Conservation (phyloP, 176 grass and related monocot genomes). For the Avena sativa region DNA sequence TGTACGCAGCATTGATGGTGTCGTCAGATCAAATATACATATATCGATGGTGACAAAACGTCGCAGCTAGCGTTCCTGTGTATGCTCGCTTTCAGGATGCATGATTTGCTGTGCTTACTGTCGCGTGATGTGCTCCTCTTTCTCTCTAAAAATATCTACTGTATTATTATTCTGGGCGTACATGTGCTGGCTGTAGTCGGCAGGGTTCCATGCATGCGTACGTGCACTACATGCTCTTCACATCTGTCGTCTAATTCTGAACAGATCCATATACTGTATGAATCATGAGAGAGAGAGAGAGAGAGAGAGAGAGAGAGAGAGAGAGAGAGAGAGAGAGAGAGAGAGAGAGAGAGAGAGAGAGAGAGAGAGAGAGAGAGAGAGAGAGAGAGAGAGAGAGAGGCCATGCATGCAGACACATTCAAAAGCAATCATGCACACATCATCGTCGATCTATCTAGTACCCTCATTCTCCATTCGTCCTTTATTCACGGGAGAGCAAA, state of each 20-base stretch:
- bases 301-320: too few relatives aligned
- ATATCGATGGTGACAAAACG: background rate
- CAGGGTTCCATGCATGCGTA: background rate
- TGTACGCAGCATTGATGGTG: background rate
- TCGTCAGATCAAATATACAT: background rate
- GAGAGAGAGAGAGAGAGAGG: too few relatives aligned
- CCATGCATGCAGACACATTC: background rate
- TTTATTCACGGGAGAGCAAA: background rate
- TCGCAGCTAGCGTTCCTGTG: background rate
- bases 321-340: too few relatives aligned
- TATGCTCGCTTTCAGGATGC: background rate
- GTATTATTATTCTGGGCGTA: background rate
- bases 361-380: too few relatives aligned
- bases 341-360: too few relatives aligned
- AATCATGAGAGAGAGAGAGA: background rate
- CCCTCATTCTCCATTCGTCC: background rate
- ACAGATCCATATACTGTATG: background rate
- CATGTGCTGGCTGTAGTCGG: background rate
- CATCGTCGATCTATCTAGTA: background rate
- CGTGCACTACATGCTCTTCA: background rate
- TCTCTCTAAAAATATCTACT: background rate
- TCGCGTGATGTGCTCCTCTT: background rate
- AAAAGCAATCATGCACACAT: background rate
- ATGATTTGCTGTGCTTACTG: background rate
- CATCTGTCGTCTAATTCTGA: background rate